These are phyloP conservation scores for Anthostomella pinea DNA, from an alignment of 2,329 filamentous ascomycete genomes.

Conservation along the genomic window DNA sequence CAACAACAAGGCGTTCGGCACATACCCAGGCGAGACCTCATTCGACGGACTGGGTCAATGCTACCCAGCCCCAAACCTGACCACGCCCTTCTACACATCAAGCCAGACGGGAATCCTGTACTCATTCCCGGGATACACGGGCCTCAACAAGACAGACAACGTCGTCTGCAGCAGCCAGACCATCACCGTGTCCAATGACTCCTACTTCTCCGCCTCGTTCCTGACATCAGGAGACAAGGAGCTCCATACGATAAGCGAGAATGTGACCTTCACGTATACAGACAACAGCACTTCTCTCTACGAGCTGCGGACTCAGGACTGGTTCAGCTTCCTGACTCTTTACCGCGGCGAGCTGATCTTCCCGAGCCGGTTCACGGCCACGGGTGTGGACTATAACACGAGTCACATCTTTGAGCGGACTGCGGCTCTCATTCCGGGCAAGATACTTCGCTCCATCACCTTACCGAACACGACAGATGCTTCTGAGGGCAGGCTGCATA, in stretches of 20 bases:
- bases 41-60: slow-evolving; percentile 42
- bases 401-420: slow-evolving; percentile 46
- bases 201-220: slow-evolving; percentile 44
- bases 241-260: slow-evolving; percentile 36
- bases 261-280: slow-evolving; percentile 40
- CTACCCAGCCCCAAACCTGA: slow-evolving; percentile 35
- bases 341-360: slow-evolving; percentile 45
- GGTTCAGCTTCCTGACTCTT: slow-evolving; percentile 43
- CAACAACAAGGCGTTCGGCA: slow-evolving; percentile 48
- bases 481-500: slow-evolving; percentile 37
- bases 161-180: slow-evolving; percentile 41
- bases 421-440: slow-evolving; percentile 35
- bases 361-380: slow-evolving; percentile 39
- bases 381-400: slow-evolving; percentile 29
- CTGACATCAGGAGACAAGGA: slow-evolving; percentile 41
- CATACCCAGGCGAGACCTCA: slow-evolving; percentile 42
- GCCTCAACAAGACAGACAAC: slow-evolving; percentile 37
- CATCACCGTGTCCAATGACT: too few species aligned
- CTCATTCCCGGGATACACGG: slow-evolving; percentile 40
- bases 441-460: slow-evolving; percentile 37
- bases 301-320: slow-evolving; percentile 43
- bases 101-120: slow-evolving; percentile 40
- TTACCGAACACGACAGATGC: slow-evolving; percentile 38
- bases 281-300: slow-evolving; percentile 38
- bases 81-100: slow-evolving; percentile 36